Evolutionary conservation across 805 yeast genomes (phyloP).

Genomic region (Maudiozyma barnettii): DNA sequence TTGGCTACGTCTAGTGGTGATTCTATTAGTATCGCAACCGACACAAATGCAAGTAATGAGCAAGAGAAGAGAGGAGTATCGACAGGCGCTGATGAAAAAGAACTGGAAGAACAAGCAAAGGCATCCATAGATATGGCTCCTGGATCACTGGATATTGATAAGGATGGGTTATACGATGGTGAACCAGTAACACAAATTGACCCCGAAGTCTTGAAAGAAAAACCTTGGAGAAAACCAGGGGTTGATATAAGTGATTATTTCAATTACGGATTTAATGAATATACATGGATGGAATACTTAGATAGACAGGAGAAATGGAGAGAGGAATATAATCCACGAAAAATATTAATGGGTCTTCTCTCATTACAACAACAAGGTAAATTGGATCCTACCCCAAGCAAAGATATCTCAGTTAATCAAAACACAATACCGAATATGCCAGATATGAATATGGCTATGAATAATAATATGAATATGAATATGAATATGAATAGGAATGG

Average conservation of each 20-base stretch:
- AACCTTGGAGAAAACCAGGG: constrained; percentile 98
- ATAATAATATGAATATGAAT: constrained; percentile 2
- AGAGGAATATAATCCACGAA: constrained; percentile 74
- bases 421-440: neutral
- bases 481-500: constrained; percentile 1
- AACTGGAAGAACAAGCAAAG: constrained; percentile 1
- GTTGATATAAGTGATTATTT: constrained; percentile 91
- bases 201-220: constrained; percentile 73
- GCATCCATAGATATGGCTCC: constrained; percentile 1
- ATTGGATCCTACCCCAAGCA: constrained; percentile 34
- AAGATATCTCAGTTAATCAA: constrained; percentile 5
- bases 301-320: constrained; percentile 75
- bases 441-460: neutral
- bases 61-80: constrained; percentile 8
- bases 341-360: constrained; percentile 49
- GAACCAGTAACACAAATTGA: constrained; percentile 73
- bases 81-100: neutral
- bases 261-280: constrained; percentile 93
- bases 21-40: constrained; percentile 7
- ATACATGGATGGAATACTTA: constrained; percentile 91
- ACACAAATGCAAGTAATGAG: constrained; percentile 9
- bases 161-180: constrained; percentile 47
- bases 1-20: constrained; percentile 11
- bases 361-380: constrained; percentile 30
- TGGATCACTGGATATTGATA: constrained; percentile 23